Evolutionary conservation across 352 stramenopile genomes (phyloP), one percentile per base, ranked within the genome.

Genomic region (Pythium brassicae): DNA sequence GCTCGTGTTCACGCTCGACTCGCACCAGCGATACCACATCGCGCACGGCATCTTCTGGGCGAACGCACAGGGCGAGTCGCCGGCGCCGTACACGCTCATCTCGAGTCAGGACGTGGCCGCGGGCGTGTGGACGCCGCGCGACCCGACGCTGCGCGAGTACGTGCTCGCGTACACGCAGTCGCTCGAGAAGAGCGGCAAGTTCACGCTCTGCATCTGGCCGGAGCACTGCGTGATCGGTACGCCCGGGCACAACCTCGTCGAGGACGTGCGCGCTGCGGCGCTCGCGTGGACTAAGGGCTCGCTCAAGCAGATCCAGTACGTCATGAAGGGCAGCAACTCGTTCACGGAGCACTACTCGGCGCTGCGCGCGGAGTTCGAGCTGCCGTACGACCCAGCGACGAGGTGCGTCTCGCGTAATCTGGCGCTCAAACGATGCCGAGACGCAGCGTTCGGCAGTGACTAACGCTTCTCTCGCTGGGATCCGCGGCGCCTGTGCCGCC

Each of bases 281-380:
- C 53, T 95, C 20, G 69, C 89, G 34, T 98, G 94, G 94, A 83
- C 77, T 47, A 82, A 83, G 63, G 46, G 67, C 49, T 78, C 72
- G 29, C 61, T 69, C 25, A 82, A 77, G 59, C 68, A 67, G 22
- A 79, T 96, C 49, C 82, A 89, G 53, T 98, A 91, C 62, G 80
- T 98, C 6, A 72, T 89, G 45, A 98, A 99, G 71, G 96, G 96
- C 50, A 83, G 77, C 68, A 98, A 98, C 73, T 86, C 86, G 49
- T 90, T 97, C 64, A 99, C 96, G 11, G 96, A 99, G 71, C 96
- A 98, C 62, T 99, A 98, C 78, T 98, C 89, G 40, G 92, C 88
- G 15, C 62, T 99, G 12, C 72, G 83, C 50, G 96, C 95, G 17
- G 96, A 99, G 59, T 96, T 98, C 34, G 81, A 92, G 57, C 64